Evolutionary conservation across 2,329 filamentous ascomycete genomes (phyloP).

Genomic region (Rasamsonia emersonii): DNA sequence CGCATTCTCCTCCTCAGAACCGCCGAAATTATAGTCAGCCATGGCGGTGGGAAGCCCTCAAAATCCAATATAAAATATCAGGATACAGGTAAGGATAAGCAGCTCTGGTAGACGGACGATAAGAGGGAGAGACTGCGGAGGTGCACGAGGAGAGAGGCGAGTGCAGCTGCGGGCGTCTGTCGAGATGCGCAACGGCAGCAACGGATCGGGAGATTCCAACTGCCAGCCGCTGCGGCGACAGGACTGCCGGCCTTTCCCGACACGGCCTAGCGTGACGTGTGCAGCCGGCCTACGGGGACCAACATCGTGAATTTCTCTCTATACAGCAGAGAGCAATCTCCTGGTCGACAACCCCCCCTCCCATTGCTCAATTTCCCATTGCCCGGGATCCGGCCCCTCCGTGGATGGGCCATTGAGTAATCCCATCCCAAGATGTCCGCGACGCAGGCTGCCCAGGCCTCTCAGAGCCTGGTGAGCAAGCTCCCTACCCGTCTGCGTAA

Average conservation of each 20-base stretch:
- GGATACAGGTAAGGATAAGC: not conserved
- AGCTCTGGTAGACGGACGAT: constrained; percentile 5
- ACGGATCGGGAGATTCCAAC: constrained; percentile 1
- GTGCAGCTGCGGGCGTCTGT: no score
- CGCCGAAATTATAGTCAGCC: constrained; percentile 66
- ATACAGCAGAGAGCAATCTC: no score
- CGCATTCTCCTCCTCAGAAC: constrained; percentile 69
- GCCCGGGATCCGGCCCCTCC: constrained; percentile 17
- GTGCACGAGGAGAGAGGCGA: constrained; percentile 4
- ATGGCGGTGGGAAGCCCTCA: constrained; percentile 34
- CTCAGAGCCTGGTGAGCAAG: constrained; percentile 7
- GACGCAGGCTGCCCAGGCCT: constrained; percentile 14
- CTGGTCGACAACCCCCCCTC: no score
- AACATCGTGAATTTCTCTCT: no score
- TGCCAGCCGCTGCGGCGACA: constrained; percentile 1
- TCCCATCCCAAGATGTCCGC: constrained; percentile 11
- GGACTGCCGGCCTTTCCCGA: constrained; percentile 11
- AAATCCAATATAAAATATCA: constrained; percentile 2
- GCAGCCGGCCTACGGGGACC: no score
- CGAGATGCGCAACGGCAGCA: constrained; percentile 1
- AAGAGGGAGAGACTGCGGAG: constrained; percentile 5
- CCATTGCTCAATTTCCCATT: constrained; percentile 7
- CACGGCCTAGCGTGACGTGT: constrained; percentile 14
- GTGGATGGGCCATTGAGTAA: not conserved
- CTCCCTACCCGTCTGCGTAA: constrained; percentile 70